These are phyloP conservation scores for Corynespora cassiicola DNA, from an alignment of 2,329 filamentous ascomycete species.

Conservation along the genomic window DNA sequence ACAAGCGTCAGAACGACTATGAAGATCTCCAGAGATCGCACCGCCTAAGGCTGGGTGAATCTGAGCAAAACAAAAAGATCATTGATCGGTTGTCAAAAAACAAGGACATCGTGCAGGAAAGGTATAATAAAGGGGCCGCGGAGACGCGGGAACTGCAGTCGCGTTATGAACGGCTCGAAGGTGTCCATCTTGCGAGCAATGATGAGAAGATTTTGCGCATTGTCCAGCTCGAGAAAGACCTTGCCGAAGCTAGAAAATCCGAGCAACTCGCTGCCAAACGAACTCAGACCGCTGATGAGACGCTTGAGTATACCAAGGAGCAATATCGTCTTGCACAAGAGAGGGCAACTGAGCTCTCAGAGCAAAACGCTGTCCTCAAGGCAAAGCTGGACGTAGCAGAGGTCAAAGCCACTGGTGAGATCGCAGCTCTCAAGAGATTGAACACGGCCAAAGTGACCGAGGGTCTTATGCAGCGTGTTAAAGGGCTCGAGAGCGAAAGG, in stretches of 20 bases:
- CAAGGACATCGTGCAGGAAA: conserved; percentile 23
- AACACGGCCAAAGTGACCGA: conserved; percentile 21
- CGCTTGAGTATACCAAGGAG: conserved; percentile 63
- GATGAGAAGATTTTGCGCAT: conserved; percentile 32
- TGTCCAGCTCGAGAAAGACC: conserved; percentile 25
- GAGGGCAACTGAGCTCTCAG: conserved; percentile 12
- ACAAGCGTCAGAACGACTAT: conserved; percentile 31
- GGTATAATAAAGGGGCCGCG: conserved; percentile 16
- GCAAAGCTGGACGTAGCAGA: conserved; percentile 18
- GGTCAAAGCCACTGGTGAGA: conserved; percentile 24
- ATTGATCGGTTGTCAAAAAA: conserved; percentile 20
- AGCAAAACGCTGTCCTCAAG: conserved; percentile 19
- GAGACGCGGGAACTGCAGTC: conserved; percentile 19
- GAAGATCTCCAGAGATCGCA: conserved; percentile 30
- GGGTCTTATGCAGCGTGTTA: conserved; percentile 11
- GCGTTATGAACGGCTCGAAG: conserved; percentile 26
- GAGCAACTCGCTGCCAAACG: conserved; percentile 37
- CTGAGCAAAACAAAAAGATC: conserved; percentile 19
- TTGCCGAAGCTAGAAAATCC: conserved; percentile 22
- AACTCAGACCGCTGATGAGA: conserved; percentile 41
- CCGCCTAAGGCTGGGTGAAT: conserved; percentile 21
- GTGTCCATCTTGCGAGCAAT: conserved; percentile 21
- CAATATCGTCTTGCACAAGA: conserved; percentile 55
- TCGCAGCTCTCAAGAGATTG: conserved; percentile 21
- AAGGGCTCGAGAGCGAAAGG: conserved; percentile 14